A percentile compares a stretch with the other conserved stretches of the same genome.
phyloP scores from a whole-genome alignment of 768 basidiomycete genomes.

The Podaxis carcinomalis region DNA sequence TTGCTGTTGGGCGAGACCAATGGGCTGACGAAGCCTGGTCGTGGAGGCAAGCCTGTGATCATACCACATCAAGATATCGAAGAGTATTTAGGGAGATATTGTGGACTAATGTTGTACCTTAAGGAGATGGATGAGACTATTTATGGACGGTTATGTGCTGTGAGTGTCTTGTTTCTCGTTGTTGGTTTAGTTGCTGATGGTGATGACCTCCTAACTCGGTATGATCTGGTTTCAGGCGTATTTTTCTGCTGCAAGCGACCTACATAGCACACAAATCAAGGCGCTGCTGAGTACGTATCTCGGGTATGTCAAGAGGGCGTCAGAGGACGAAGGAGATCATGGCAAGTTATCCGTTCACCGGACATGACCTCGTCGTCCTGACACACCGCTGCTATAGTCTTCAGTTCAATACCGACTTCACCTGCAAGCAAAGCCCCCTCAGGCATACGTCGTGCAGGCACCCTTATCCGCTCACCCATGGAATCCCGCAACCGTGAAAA shows the following conservation, averaged over 20 bases:
- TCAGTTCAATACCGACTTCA: conserved; percentile 36
- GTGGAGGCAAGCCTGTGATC: conserved; percentile 41
- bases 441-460: conserved; percentile 78
- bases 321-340: conserved; percentile 73
- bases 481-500: conserved; percentile 60
- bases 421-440: conserved; percentile 40
- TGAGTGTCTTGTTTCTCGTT: conserved; percentile 42
- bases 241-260: conserved; percentile 79
- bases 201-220: conserved; percentile 1
- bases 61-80: conserved; percentile 73
- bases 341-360: conserved; percentile 34
- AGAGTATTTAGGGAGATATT: conserved; percentile 80
- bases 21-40: conserved; percentile 44
- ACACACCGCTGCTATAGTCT: conserved; percentile 32
- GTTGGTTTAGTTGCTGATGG: background rate
- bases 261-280: conserved; percentile 81
- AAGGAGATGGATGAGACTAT: conserved; percentile 93
- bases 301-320: conserved; percentile 55
- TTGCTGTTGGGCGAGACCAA: conserved; percentile 60
- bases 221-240: conserved; percentile 59
- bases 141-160: conserved; percentile 84
- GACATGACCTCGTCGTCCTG: background rate
- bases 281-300: conserved; percentile 58
- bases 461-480: conserved; percentile 74
- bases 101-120: conserved; percentile 85